phyloP scores from a whole-genome alignment of 495 filamentous ascomycete genomes.

The Bombardia bombarda region DNA sequence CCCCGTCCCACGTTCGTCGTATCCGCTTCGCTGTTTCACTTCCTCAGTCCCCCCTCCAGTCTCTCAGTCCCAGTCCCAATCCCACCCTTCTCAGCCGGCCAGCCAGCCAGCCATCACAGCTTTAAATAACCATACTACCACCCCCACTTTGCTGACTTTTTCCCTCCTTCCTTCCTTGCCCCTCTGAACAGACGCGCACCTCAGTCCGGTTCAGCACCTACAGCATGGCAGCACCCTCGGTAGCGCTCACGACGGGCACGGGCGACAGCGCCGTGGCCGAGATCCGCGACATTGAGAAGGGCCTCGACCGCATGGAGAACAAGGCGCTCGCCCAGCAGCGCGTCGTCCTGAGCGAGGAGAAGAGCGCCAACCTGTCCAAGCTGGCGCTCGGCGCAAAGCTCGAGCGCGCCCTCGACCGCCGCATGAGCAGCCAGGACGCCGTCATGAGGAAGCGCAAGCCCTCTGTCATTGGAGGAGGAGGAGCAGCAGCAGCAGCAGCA shows the following conservation, averaged over 20 bases:
- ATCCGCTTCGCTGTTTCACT: too few relatives aligned
- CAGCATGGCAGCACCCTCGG: constrained; percentile 61
- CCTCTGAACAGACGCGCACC: constrained; percentile 43
- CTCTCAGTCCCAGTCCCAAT: neutral
- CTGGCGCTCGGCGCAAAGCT: constrained; percentile 89
- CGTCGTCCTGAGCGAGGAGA: constrained; percentile 72
- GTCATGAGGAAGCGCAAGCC: constrained; percentile 58
- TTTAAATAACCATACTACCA: neutral
- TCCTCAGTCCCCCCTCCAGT: too few relatives aligned
- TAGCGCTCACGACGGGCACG: constrained; percentile 53
- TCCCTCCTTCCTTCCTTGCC: neutral
- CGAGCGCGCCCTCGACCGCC: constrained; percentile 79
- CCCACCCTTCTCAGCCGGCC: neutral
- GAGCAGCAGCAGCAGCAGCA: too few relatives aligned
- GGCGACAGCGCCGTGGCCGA: constrained; percentile 58
- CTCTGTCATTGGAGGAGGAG: too few relatives aligned
- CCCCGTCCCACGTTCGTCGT: too few relatives aligned
- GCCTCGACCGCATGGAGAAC: constrained; percentile 86
- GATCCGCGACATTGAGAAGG: constrained; percentile 72
- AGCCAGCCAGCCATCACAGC: neutral
- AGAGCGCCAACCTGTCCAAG: constrained; percentile 79
- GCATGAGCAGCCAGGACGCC: constrained; percentile 90
- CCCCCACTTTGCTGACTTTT: constrained; percentile 2
- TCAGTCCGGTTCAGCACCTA: constrained; percentile 78
- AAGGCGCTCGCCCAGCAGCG: constrained; percentile 77